These are phyloP conservation scores for Hypomontagnella monticulosa DNA, from an alignment of 495 filamentous ascomycete genomes.

Conservation along the genomic window DNA sequence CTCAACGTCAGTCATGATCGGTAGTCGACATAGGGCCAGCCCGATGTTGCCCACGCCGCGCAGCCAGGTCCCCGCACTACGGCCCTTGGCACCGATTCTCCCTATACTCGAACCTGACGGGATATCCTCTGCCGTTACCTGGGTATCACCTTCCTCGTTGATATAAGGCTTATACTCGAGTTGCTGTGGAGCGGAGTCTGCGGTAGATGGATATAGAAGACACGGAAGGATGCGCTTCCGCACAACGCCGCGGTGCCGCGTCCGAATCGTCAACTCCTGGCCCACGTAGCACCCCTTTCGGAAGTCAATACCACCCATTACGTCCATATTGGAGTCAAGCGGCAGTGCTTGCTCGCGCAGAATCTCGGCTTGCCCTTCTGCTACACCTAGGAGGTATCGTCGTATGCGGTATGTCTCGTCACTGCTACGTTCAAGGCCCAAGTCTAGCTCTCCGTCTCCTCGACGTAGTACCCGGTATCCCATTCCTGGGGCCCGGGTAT, in stretches of 20 bases:
- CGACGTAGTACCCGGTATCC: constrained; percentile 67
- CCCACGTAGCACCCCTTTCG: constrained; percentile 97
- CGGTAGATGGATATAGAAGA: constrained; percentile 65
- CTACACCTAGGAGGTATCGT: constrained; percentile 78
- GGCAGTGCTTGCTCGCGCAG: constrained; percentile 73
- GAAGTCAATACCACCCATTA: constrained; percentile 85
- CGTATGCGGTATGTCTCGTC: constrained; percentile 70
- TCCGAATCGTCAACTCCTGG: constrained; percentile 94
- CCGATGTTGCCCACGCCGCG: constrained; percentile 83
- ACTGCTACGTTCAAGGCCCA: constrained; percentile 41
- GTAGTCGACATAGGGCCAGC: constrained; percentile 85
- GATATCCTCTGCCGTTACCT: constrained; percentile 36
- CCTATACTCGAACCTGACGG: constrained; percentile 54
- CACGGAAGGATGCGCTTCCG: constrained; percentile 90
- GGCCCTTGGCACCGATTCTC: constrained; percentile 60
- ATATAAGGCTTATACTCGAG: constrained; percentile 57
- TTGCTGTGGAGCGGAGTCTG: constrained; percentile 39
- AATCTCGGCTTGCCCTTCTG: constrained; percentile 87
- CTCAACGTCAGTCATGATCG: constrained; percentile 82
- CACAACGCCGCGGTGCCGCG: constrained; percentile 91
- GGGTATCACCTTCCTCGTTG: not conserved
- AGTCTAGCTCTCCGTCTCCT: constrained; percentile 40
- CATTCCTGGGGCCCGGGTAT: constrained; percentile 74
- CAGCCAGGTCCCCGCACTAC: constrained; percentile 81
- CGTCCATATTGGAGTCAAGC: constrained; percentile 85